These are phyloP conservation scores for Teratosphaeriaceae sp. DNA, from an alignment of 2,329 filamentous ascomycete genomes.

Conservation along the genomic window DNA sequence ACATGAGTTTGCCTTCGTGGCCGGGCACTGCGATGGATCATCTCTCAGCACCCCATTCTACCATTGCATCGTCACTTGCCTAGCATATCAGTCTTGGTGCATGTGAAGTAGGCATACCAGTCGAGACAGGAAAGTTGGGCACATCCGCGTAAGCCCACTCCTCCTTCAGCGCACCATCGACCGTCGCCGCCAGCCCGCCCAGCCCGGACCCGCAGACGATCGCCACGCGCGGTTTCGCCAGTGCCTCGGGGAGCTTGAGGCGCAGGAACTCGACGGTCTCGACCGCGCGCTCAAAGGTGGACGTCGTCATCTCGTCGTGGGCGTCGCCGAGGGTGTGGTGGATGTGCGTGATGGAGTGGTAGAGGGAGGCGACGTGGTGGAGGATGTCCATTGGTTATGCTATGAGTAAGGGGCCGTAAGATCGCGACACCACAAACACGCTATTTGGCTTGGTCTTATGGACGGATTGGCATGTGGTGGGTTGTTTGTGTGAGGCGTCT, in stretches of 20 bases:
- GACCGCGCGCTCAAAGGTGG: slow-evolving; percentile 36
- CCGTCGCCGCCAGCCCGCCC: slow-evolving; percentile 52
- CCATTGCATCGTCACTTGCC: slow-evolving; percentile 2
- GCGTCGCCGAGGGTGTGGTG: slow-evolving; percentile 23
- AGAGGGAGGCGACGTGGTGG: slow-evolving; percentile 26
- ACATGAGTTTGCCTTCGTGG: slow-evolving; percentile 60
- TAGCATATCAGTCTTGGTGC: not conserved
- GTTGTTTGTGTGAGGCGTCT: slow-evolving; percentile 2
- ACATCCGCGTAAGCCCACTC: slow-evolving; percentile 54
- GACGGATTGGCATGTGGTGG: not conserved
- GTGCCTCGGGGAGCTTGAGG: slow-evolving; percentile 44
- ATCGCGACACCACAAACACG: no score
- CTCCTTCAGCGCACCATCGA: slow-evolving; percentile 43
- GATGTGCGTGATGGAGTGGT: slow-evolving; percentile 27
- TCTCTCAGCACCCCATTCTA: slow-evolving; percentile 1
- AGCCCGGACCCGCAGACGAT: slow-evolving; percentile 61
- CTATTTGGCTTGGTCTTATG: no score
- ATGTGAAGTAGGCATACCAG: slow-evolving; percentile 39
- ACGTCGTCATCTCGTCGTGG: slow-evolving; percentile 27
- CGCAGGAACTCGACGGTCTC: slow-evolving; percentile 48
- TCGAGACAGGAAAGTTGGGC: slow-evolving; percentile 55
- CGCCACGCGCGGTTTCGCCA: slow-evolving; percentile 48
- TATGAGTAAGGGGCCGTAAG: no score
- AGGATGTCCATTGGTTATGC: slow-evolving; percentile 16
- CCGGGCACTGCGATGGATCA: slow-evolving; percentile 43